Evolutionary conservation across 2,329 filamentous ascomycete genomes (phyloP).

Genomic region (Pseudofabraea citricarpa): DNA sequence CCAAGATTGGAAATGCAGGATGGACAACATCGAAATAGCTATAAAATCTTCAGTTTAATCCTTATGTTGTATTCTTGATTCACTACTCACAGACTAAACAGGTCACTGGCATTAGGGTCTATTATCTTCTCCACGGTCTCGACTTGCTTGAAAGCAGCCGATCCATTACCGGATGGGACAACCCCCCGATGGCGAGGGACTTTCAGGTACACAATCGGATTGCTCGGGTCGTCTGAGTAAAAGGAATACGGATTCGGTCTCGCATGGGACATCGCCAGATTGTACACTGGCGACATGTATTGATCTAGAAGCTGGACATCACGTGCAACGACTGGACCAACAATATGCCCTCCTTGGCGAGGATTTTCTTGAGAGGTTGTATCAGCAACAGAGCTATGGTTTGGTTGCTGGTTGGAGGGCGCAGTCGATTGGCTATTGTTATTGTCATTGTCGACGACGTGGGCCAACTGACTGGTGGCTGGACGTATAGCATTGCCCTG

Average conservation of each 20-base stretch:
- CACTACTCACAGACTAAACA: slow-evolving; percentile 43
- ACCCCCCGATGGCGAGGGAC: slow-evolving; percentile 26
- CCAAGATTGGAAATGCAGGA: slow-evolving; percentile 56
- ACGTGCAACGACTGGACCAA: slow-evolving; percentile 53
- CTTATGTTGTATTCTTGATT: too few relatives aligned
- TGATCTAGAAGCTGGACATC: slow-evolving; percentile 58
- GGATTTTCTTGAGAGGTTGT: slow-evolving; percentile 7
- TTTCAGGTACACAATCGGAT: slow-evolving; percentile 33
- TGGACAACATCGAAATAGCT: slow-evolving; percentile 54
- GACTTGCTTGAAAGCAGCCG: slow-evolving; percentile 41
- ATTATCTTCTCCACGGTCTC: slow-evolving; percentile 55
- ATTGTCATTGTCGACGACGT: background rate
- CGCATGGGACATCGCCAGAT: slow-evolving; percentile 27
- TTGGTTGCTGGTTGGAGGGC: background rate
- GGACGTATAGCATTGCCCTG: background rate
- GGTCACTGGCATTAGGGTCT: slow-evolving; percentile 45
- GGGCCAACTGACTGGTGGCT: background rate
- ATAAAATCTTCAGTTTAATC: too few relatives aligned
- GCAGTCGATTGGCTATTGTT: background rate
- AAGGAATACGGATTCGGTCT: slow-evolving; percentile 30
- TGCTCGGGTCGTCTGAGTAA: slow-evolving; percentile 42
- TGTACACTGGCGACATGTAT: slow-evolving; percentile 42
- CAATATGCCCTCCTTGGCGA: slow-evolving; percentile 39
- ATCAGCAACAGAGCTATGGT: background rate
- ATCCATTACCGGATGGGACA: slow-evolving; percentile 31